Percentiles rank a stretch among this genome's conserved stretches.
Conservation (phyloP, 2,329 filamentous ascomycete genomes). For the Diplodia seriata region DNA sequence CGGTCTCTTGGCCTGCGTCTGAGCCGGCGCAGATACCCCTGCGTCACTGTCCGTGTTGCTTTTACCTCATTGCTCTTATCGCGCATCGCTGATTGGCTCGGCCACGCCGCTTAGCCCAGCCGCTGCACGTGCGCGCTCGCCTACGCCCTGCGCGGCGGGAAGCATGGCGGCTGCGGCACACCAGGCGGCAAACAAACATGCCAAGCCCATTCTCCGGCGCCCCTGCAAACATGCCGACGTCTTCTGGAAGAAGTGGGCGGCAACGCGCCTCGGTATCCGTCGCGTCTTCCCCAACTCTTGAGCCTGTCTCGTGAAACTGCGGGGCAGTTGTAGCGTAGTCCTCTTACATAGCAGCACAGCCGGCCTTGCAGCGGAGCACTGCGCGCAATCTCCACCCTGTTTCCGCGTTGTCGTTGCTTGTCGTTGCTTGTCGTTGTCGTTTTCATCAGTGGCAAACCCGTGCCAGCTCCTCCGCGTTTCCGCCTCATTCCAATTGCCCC, state of each 20-base stretch:
- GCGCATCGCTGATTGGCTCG: slow-evolving; percentile 7
- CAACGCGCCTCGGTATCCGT: slow-evolving; percentile 10
- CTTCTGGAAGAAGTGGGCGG: background rate
- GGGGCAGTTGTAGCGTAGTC: slow-evolving; percentile 18
- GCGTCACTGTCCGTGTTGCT: slow-evolving; percentile 18
- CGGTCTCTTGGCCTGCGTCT: slow-evolving; percentile 26
- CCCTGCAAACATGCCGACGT: slow-evolving; percentile 14
- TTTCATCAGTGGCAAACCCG: slow-evolving; percentile 1
- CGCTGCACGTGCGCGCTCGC: slow-evolving; percentile 14
- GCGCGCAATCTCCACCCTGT: background rate
- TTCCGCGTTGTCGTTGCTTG: background rate
- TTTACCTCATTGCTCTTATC: slow-evolving; percentile 29
- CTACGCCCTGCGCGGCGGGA: background rate
- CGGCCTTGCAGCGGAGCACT: slow-evolving; percentile 1
- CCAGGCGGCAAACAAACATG: slow-evolving; percentile 27
- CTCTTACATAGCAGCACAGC: slow-evolving; percentile 19
- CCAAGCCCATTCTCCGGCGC: slow-evolving; percentile 1
- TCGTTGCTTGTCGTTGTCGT: background rate
- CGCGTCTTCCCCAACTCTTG: background rate
- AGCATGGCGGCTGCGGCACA: background rate
- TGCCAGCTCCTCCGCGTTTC: slow-evolving; percentile 13
- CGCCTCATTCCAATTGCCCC: slow-evolving; percentile 1
- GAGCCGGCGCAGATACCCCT: slow-evolving; percentile 21
- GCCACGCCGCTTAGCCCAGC: background rate
- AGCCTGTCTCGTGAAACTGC: slow-evolving; percentile 22